Conservation (phyloP, 495 filamentous ascomycete genomes). For the Friedmanniomyces simplex region DNA sequence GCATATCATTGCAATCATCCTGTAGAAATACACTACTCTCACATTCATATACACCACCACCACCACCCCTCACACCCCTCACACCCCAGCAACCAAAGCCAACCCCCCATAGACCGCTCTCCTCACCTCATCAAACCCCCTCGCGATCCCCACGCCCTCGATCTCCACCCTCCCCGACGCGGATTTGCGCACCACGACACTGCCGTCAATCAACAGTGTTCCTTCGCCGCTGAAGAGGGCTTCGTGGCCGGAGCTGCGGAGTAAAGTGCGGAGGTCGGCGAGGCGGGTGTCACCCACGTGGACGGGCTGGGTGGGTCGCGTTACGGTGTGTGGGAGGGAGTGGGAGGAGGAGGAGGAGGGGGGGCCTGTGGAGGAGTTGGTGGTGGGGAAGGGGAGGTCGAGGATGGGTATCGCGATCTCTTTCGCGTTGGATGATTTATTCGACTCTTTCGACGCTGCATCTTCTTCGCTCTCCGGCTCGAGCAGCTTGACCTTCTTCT, state of each 20-base stretch:
- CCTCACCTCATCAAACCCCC: conserved; percentile 21
- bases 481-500: conserved; percentile 44
- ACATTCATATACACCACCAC: too few relatives aligned
- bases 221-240: conserved; percentile 94
- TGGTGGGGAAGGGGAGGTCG: conserved; percentile 48
- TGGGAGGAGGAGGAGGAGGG: conserved; percentile 66
- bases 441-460: neutral
- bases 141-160: conserved; percentile 40
- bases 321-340: conserved; percentile 17
- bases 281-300: conserved; percentile 91
- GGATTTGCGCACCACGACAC: conserved; percentile 87
- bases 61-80: neutral
- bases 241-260: conserved; percentile 71
- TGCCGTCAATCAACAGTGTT: conserved; percentile 76
- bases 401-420: conserved; percentile 48
- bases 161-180: conserved; percentile 57
- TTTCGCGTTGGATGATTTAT: conserved; percentile 1
- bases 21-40: too few relatives aligned
- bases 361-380: neutral
- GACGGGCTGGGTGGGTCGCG: conserved; percentile 72
- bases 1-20: too few relatives aligned
- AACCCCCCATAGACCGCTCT: conserved; percentile 22
- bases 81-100: conserved; percentile 23
- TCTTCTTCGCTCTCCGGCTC: conserved; percentile 33
- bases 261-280: conserved; percentile 73